Conservation (phyloP, 148 eudicot species). For the Heliamphora exappendiculata region DNA sequence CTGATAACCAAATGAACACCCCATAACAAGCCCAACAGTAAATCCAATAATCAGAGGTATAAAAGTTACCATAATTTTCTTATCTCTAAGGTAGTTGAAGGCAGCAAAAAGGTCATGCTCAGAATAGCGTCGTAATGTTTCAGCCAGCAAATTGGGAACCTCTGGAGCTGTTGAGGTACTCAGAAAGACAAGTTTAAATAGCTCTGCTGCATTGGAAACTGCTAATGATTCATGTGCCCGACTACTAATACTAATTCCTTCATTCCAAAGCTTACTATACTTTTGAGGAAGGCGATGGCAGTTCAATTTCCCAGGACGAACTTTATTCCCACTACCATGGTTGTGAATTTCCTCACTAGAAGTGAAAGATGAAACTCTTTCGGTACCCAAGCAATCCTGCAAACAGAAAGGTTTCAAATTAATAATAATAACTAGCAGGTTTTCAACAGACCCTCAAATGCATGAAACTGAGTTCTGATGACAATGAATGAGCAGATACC, state of each 20-base stretch:
- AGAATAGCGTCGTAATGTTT: constrained; percentile 80
- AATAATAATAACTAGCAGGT: not conserved
- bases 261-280: constrained; percentile 55
- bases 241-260: constrained; percentile 29
- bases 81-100: constrained; percentile 81
- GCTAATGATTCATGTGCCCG: constrained; percentile 60
- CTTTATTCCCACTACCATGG: constrained; percentile 25
- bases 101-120: constrained; percentile 95
- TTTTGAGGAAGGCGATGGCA: constrained; percentile 49
- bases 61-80: constrained; percentile 66
- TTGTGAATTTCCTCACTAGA: constrained; percentile 29
- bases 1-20: not conserved
- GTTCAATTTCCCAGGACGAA: constrained; percentile 35
- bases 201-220: constrained; percentile 82
- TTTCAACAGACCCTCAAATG: not conserved
- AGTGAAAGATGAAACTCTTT: constrained; percentile 18
- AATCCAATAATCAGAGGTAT: constrained; percentile 10
- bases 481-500: not conserved
- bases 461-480: not conserved
- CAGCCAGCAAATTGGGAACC: constrained; percentile 68
- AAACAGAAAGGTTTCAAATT: constrained; percentile 3
- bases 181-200: constrained; percentile 86
- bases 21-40: constrained; percentile 2
- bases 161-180: constrained; percentile 61
- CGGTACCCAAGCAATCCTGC: constrained; percentile 32